These are phyloP conservation scores for Pneumocystis murina DNA, from an alignment of 1,139 yeast species.

Conservation along the genomic window DNA sequence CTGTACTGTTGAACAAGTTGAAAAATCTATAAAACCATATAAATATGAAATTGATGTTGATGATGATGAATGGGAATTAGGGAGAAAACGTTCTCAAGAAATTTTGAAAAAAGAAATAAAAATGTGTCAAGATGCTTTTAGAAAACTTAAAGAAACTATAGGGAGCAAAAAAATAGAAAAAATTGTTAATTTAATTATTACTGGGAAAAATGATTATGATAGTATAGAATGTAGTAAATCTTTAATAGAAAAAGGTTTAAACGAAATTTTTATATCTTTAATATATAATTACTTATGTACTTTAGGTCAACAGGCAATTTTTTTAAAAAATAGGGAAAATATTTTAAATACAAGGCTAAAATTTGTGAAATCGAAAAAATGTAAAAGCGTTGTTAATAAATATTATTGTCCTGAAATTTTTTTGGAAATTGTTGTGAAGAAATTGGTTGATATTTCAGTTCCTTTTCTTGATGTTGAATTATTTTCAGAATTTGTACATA, in stretches of 20 bases:
- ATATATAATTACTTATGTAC: slow-evolving; percentile 69
- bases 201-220: slow-evolving; percentile 35
- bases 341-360: slow-evolving; percentile 61
- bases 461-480: slow-evolving; percentile 85
- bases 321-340: slow-evolving; percentile 59
- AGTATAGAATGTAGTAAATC: slow-evolving; percentile 24
- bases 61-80: slow-evolving; percentile 78
- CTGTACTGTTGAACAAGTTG: slow-evolving; percentile 95
- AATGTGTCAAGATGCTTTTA: slow-evolving; percentile 60
- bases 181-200: slow-evolving; percentile 19
- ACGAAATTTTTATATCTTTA: slow-evolving; percentile 18
- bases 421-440: slow-evolving; percentile 81
- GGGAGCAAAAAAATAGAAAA: slow-evolving; percentile 61
- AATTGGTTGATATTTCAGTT: slow-evolving; percentile 83
- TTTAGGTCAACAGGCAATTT: slow-evolving; percentile 63
- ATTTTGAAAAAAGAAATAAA: slow-evolving; percentile 69
- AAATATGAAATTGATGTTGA: slow-evolving; percentile 94
- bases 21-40: slow-evolving; percentile 92
- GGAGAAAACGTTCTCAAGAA: slow-evolving; percentile 62
- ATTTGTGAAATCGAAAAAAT: slow-evolving; percentile 58
- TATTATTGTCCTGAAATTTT: slow-evolving; percentile 90
- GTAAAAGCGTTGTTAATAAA: slow-evolving; percentile 65
- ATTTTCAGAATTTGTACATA: slow-evolving; percentile 84
- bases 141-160: slow-evolving; percentile 48
- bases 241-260: not conserved